phyloP scores from a whole-genome alignment of 495 filamentous ascomycete genomes.

The Aspergillus affinis region DNA sequence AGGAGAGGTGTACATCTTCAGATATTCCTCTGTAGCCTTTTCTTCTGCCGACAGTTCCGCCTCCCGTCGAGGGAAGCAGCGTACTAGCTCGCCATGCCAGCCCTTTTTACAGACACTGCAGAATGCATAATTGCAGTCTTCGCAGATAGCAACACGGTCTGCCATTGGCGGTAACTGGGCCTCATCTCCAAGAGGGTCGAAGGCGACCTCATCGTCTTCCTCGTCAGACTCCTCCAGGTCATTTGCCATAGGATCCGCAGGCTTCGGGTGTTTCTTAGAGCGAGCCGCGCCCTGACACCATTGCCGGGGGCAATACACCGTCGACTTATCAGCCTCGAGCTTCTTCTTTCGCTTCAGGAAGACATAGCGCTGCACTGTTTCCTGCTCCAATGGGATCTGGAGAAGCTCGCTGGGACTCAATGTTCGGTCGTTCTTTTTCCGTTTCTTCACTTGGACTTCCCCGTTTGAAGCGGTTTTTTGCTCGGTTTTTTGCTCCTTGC shows the following conservation, averaged over 20 bases:
- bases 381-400: slow-evolving; percentile 74
- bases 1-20: slow-evolving; percentile 73
- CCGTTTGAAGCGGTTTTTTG: slow-evolving; percentile 24
- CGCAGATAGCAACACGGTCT: slow-evolving; percentile 77
- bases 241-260: slow-evolving; percentile 48
- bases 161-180: slow-evolving; percentile 44
- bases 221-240: slow-evolving; percentile 50
- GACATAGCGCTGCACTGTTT: slow-evolving; percentile 80
- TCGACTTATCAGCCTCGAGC: slow-evolving; percentile 85
- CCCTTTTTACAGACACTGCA: slow-evolving; percentile 70
- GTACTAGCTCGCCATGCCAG: slow-evolving; percentile 86
- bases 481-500: slow-evolving; percentile 53
- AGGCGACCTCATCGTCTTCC: slow-evolving; percentile 27
- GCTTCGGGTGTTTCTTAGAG: slow-evolving; percentile 76
- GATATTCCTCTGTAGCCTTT: slow-evolving; percentile 76
- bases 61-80: slow-evolving; percentile 58
- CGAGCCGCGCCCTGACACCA: slow-evolving; percentile 95
- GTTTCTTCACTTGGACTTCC: slow-evolving; percentile 26
- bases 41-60: slow-evolving; percentile 78
- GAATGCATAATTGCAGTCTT: slow-evolving; percentile 89
- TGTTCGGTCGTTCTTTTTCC: slow-evolving; percentile 56
- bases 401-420: slow-evolving; percentile 85
- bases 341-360: slow-evolving; percentile 87
- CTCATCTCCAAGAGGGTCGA: slow-evolving; percentile 38
- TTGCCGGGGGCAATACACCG: slow-evolving; percentile 87